Evolutionary conservation across 139 green algal species (phyloP).

Genomic region (Chlorella sorokiniana): DNA sequence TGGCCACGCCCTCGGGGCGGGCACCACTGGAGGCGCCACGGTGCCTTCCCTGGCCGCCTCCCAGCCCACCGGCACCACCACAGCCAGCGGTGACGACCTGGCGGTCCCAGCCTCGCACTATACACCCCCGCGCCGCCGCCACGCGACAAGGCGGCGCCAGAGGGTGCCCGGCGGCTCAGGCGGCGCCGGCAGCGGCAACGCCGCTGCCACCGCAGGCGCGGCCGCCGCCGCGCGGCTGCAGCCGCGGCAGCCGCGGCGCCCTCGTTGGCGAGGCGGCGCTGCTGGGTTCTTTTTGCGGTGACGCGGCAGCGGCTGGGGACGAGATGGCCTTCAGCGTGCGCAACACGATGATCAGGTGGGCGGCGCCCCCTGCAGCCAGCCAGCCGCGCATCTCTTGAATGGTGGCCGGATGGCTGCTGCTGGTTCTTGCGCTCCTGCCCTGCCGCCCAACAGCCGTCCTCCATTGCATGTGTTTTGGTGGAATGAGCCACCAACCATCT

Average conservation of each 20-base stretch:
- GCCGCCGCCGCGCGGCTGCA: not conserved
- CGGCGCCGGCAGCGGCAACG: not conserved
- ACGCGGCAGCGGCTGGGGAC: conserved; percentile 31
- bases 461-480: too few relatives aligned
- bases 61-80: not conserved
- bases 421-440: too few relatives aligned
- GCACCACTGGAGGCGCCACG: not conserved
- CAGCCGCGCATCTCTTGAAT: too few relatives aligned
- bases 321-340: conserved; percentile 21
- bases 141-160: not conserved
- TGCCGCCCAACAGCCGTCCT: too few relatives aligned
- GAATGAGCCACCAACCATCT: not conserved
- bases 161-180: not conserved
- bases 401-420: too few relatives aligned
- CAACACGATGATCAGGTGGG: conserved; percentile 31
- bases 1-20: not conserved
- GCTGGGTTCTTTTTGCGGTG: not conserved
- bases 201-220: not conserved
- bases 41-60: not conserved
- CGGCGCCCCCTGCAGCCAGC: too few relatives aligned
- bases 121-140: not conserved
- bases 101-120: not conserved
- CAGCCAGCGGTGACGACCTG: conserved; percentile 5
- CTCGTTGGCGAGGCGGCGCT: too few relatives aligned
- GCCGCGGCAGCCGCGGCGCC: not conserved